Conservation (phyloP, 1,139 yeast genomes). For the Blastobotrys arbuscula region DNA sequence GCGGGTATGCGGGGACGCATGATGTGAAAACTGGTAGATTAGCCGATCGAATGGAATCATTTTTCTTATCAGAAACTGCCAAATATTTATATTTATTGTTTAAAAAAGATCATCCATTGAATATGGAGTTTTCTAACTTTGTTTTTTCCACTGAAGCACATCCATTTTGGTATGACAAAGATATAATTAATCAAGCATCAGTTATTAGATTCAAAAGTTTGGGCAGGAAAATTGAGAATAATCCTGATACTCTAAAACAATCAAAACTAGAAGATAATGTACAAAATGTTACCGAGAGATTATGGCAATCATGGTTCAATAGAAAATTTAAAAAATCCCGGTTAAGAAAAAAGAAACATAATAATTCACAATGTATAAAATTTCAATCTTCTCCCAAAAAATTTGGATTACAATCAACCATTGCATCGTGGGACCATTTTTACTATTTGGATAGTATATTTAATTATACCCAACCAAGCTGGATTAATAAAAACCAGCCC, state of each 20-base stretch:
- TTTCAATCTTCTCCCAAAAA: background rate
- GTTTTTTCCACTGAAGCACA: constrained; percentile 93
- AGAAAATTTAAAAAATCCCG: constrained; percentile 1
- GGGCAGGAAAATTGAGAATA: constrained; percentile 5
- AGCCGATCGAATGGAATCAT: constrained; percentile 87
- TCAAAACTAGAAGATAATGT: constrained; percentile 1
- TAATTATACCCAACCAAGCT: constrained; percentile 24
- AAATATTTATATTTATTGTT: constrained; percentile 79
- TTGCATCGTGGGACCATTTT: constrained; percentile 35
- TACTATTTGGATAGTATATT: constrained; percentile 30
- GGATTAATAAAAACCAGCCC: constrained; percentile 13
- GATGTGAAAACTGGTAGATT: constrained; percentile 57
- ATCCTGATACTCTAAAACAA: background rate
- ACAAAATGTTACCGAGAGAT: background rate
- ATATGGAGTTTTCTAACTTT: constrained; percentile 50
- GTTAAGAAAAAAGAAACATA: background rate
- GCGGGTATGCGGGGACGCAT: constrained; percentile 81
- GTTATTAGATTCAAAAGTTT: constrained; percentile 17
- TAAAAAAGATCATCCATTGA: constrained; percentile 57
- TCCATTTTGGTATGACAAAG: constrained; percentile 62
- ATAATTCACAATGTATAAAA: background rate
- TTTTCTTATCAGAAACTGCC: constrained; percentile 79
- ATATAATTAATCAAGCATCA: constrained; percentile 25
- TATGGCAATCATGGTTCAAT: constrained; percentile 6
- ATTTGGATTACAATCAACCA: constrained; percentile 20